Percentiles rank a stretch among this genome's conserved stretches.
Evolutionary conservation across 2,329 filamentous ascomycete species (phyloP).

Genomic region (Aschersonia sp.): DNA sequence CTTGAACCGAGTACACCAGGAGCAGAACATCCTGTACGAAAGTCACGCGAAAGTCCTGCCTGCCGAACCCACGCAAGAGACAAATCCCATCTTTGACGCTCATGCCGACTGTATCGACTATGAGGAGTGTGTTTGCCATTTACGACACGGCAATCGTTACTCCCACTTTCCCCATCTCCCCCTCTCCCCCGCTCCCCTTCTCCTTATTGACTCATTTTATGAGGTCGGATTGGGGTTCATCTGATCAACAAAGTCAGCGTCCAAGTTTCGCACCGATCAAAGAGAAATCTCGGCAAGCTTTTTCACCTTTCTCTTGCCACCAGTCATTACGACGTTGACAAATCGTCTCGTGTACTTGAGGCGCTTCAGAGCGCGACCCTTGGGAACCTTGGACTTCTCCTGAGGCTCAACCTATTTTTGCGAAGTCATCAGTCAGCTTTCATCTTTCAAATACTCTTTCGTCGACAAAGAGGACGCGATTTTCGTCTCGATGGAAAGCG

Average conservation of each 20-base stretch:
- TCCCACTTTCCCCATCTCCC: no score
- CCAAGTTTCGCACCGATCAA: not conserved
- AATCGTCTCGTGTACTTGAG: slow-evolving; percentile 94
- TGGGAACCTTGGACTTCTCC: slow-evolving; percentile 95
- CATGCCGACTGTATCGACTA: no score
- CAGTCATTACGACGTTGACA: slow-evolving; percentile 94
- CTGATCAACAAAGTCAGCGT: slow-evolving; percentile 23
- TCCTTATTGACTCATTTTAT: slow-evolving; percentile 24
- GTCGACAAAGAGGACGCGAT: not conserved
- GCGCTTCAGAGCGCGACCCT: slow-evolving; percentile 96
- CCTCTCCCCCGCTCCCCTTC: no score
- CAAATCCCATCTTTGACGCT: no score
- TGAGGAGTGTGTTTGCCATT: no score
- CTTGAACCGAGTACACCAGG: no score
- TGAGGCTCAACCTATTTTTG: slow-evolving; percentile 59
- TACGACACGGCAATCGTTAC: no score
- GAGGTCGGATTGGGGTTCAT: slow-evolving; percentile 80
- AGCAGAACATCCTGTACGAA: no score
- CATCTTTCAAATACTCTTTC: slow-evolving; percentile 4
- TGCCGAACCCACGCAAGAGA: no score
- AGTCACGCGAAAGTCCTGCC: no score
- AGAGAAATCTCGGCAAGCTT: not conserved
- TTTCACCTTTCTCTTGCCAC: slow-evolving; percentile 93
- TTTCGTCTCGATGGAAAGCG: slow-evolving; percentile 1
- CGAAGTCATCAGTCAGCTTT: slow-evolving; percentile 14